Evolutionary conservation across 768 basidiomycete genomes (phyloP).

Genomic region (Hygrocybe punicea): DNA sequence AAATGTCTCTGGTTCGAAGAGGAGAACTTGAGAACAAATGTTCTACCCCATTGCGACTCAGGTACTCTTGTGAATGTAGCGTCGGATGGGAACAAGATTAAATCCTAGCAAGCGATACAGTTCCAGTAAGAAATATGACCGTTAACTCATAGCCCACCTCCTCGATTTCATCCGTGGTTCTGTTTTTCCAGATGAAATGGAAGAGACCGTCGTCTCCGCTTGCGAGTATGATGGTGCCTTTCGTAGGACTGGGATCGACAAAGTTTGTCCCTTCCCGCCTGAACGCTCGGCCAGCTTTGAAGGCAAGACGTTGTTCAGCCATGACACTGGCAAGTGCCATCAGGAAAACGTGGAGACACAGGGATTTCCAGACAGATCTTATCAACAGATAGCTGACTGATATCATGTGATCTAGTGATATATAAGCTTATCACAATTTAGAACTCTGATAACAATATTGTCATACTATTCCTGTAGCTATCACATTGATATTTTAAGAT

Average conservation of each 20-base stretch:
- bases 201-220: constrained; percentile 72
- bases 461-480: too few species aligned
- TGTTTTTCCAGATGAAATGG: constrained; percentile 79
- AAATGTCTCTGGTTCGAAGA: constrained; percentile 89
- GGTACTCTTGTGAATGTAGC: constrained; percentile 75
- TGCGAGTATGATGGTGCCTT: constrained; percentile 68
- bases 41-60: constrained; percentile 61
- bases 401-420: too few species aligned
- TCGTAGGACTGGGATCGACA: constrained; percentile 64
- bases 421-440: too few species aligned
- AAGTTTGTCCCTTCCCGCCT: constrained; percentile 62
- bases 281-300: constrained; percentile 75
- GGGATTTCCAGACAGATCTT: too few species aligned
- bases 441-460: too few species aligned
- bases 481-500: too few species aligned
- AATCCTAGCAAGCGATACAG: constrained; percentile 48
- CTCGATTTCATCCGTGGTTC: constrained; percentile 54
- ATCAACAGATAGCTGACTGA: too few species aligned
- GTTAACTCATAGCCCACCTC: constrained; percentile 46
- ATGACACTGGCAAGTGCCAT: too few species aligned
- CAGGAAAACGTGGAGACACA: too few species aligned
- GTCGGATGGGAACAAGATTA: constrained; percentile 85
- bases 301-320: constrained; percentile 48
- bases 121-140: background rate
- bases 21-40: constrained; percentile 87